Percentiles rank a stretch among this genome's conserved stretches.
Evolutionary conservation across 169 alveolate species (phyloP).

Genomic region (Plasmodium vinckei): DNA sequence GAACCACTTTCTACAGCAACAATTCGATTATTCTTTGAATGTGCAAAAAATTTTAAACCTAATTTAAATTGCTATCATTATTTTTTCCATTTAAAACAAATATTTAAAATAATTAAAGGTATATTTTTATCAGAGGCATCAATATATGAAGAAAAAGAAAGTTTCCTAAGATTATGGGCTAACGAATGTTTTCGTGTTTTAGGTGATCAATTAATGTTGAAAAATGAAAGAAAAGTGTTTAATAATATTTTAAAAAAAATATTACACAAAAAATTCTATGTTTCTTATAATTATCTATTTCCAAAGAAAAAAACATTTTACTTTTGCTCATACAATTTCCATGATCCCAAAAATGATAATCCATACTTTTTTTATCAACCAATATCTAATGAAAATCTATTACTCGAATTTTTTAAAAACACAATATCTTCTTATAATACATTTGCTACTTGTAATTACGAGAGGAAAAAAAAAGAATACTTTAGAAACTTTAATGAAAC

Average conservation of each 20-base stretch:
- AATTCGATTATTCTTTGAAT: constrained; percentile 51
- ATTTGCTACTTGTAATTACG: constrained; percentile 52
- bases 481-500: constrained; percentile 2
- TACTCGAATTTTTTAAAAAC: constrained; percentile 59
- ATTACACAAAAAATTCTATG: constrained; percentile 70
- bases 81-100: constrained; percentile 66
- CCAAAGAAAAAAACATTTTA: constrained; percentile 64
- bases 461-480: constrained; percentile 58
- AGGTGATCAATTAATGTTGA: constrained; percentile 65
- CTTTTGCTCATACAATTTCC: constrained; percentile 74
- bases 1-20: constrained; percentile 70
- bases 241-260: constrained; percentile 72
- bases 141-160: constrained; percentile 77
- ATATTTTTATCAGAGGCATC: constrained; percentile 74
- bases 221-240: constrained; percentile 52
- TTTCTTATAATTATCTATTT: constrained; percentile 44
- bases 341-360: constrained; percentile 73
- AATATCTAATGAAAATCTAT: constrained; percentile 39
- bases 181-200: constrained; percentile 71
- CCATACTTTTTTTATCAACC: constrained; percentile 76
- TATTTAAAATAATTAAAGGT: constrained; percentile 74
- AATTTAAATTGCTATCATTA: constrained; percentile 76
- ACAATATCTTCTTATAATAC: constrained; percentile 72
- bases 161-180: constrained; percentile 67
- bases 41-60: constrained; percentile 49